phyloP scores from a whole-genome alignment of 169 alveolate genomes.

The Toxoplasma gondii region DNA sequence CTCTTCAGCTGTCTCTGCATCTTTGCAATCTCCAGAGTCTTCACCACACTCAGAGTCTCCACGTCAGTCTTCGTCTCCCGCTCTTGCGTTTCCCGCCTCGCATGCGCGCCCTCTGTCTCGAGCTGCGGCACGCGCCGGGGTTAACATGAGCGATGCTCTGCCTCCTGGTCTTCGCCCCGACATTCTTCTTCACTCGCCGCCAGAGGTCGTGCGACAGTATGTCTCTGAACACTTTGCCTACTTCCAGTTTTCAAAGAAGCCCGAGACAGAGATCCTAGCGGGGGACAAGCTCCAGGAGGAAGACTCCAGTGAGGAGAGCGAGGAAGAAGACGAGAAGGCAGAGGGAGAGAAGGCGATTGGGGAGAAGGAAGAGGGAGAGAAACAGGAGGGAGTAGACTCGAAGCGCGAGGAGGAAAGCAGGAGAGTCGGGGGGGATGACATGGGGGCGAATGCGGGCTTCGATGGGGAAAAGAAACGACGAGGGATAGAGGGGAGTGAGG shows the following conservation, averaged over 20 bases:
- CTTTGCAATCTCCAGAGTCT: no score
- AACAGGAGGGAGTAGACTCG: not conserved
- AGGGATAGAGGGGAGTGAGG: not conserved
- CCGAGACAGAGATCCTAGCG: not conserved
- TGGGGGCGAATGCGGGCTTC: not conserved
- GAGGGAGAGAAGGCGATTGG: not conserved
- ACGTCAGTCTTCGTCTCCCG: not conserved
- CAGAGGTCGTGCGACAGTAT: constrained; percentile 13
- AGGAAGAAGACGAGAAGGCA: not conserved
- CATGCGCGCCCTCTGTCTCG: not conserved
- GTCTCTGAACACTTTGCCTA: not conserved
- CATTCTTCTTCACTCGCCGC: not conserved
- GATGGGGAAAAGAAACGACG: not conserved
- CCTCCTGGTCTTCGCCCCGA: not conserved
- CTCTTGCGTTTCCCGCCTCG: not conserved
- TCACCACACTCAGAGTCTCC: no score
- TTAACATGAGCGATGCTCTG: not conserved
- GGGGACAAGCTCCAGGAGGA: no score
- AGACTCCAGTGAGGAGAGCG: not conserved
- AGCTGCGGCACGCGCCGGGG: not conserved
- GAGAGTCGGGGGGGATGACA: not conserved
- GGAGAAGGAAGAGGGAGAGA: not conserved
- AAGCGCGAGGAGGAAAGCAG: not conserved
- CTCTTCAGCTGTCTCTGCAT: no score
- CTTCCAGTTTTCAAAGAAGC: not conserved